Conservation (phyloP, 495 filamentous ascomycete species). For the Annulohypoxylon moriforme region DNA sequence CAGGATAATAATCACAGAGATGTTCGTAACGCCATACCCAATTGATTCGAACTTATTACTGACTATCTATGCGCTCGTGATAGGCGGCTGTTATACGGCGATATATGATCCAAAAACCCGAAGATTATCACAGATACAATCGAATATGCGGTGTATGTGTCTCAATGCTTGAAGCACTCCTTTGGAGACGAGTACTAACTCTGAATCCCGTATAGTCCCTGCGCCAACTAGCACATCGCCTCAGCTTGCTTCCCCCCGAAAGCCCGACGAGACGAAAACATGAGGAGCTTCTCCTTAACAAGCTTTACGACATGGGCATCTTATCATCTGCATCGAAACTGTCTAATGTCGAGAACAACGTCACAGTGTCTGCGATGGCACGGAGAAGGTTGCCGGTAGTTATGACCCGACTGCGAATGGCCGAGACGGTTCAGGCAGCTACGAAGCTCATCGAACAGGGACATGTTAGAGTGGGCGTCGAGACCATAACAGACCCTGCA, state of each 20-base stretch:
- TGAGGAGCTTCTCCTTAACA: conserved; percentile 85
- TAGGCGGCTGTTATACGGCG: conserved; percentile 76
- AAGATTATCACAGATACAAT: conserved; percentile 92
- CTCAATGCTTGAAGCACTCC: neutral
- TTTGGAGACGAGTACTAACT: conserved; percentile 13
- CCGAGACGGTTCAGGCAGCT: conserved; percentile 83
- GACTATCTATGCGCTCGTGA: conserved; percentile 8
- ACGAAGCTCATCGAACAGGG: conserved; percentile 93
- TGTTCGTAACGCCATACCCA: conserved; percentile 38
- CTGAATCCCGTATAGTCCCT: conserved; percentile 65
- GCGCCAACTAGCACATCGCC: conserved; percentile 86
- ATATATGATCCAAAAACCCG: conserved; percentile 87
- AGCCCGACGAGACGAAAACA: conserved; percentile 82
- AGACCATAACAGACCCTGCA: conserved; percentile 88
- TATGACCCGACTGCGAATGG: conserved; percentile 89
- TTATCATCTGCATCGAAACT: conserved; percentile 77
- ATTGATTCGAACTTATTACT: neutral
- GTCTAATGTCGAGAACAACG: conserved; percentile 83
- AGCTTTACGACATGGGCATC: conserved; percentile 91
- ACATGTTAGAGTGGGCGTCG: conserved; percentile 91
- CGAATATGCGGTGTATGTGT: conserved; percentile 73
- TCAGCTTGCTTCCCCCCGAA: conserved; percentile 79
- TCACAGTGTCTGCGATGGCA: conserved; percentile 87
- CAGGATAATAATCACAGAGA: conserved; percentile 87
- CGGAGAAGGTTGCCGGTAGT: conserved; percentile 83